Percentiles rank a stretch among this genome's conserved stretches.
phyloP scores from a whole-genome alignment of 371 early-diverging fungal species.

The Lichtheimia corymbifera region DNA sequence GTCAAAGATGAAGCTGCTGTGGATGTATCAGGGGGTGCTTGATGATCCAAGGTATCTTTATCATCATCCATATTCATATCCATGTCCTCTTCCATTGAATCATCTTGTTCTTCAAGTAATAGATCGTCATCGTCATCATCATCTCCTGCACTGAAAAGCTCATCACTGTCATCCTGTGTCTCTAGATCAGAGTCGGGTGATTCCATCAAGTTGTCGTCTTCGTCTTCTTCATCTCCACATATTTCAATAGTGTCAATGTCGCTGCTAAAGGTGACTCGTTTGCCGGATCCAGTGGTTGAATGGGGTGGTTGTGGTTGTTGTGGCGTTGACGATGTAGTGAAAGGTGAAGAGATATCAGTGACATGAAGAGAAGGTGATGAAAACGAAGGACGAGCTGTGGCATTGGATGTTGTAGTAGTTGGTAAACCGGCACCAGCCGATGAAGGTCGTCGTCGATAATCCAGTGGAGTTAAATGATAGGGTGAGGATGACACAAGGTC shows the following conservation, averaged over 20 bases:
- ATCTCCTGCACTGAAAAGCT: slow-evolving; percentile 3
- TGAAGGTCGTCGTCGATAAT: neutral
- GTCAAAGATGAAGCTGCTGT: neutral
- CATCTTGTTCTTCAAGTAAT: neutral
- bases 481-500: slow-evolving; percentile 5
- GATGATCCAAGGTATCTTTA: neutral
- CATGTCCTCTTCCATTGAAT: slow-evolving; percentile 1
- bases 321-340: neutral
- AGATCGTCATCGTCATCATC: slow-evolving; percentile 2
- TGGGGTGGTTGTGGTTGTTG: neutral
- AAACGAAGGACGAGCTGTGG: neutral
- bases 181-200: slow-evolving; percentile 12
- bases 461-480: neutral
- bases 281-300: slow-evolving; percentile 7
- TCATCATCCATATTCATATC: slow-evolving; percentile 2
- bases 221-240: slow-evolving; percentile 3
- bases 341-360: too few species aligned
- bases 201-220: neutral
- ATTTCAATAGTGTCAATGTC: slow-evolving; percentile 19
- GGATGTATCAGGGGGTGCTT: neutral
- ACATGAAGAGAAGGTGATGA: too few species aligned
- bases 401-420: neutral
- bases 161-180: slow-evolving; percentile 6
- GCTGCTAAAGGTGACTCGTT: slow-evolving; percentile 22
- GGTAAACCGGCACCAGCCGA: neutral